phyloP scores from a whole-genome alignment of 164 flowering plant species.

The Sextonia rubra region DNA sequence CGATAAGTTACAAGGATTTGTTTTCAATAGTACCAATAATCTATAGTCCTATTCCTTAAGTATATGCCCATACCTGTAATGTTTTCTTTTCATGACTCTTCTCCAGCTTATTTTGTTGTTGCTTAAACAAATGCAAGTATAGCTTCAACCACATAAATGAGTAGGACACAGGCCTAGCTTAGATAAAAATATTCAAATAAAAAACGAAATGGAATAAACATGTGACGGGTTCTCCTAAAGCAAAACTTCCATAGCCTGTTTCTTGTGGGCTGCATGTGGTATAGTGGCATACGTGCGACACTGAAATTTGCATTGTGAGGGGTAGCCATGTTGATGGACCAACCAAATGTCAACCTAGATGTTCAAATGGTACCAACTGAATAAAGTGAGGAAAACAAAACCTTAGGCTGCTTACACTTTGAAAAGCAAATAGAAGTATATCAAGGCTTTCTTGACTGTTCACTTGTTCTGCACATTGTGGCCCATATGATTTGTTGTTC shows the following conservation, averaged over 20 bases:
- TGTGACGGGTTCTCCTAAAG: not conserved
- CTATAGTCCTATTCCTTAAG: not conserved
- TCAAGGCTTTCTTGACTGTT: not conserved
- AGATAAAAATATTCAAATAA: conserved; percentile 8
- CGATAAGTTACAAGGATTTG: too few relatives aligned
- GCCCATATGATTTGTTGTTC: not conserved
- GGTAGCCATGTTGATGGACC: not conserved
- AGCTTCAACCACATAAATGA: conserved; percentile 78
- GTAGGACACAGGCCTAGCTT: conserved; percentile 66
- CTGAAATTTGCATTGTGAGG: not conserved
- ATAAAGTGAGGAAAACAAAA: too few relatives aligned
- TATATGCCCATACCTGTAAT: conserved; percentile 17
- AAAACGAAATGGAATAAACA: not conserved
- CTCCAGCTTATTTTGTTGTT: conserved; percentile 63
- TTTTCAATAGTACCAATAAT: not conserved
- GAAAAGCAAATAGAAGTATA: too few relatives aligned
- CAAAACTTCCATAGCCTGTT: too few relatives aligned
- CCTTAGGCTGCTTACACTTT: too few relatives aligned
- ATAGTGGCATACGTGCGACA: too few relatives aligned
- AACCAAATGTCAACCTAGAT: too few relatives aligned
- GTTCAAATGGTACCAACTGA: too few relatives aligned
- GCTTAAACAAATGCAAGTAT: conserved; percentile 74
- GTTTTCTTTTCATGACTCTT: conserved; percentile 35
- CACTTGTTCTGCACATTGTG: not conserved
- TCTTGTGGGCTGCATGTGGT: too few relatives aligned